Percentiles rank a stretch among this genome's conserved stretches.
Evolutionary conservation across 768 basidiomycete genomes (phyloP).

Genomic region (Boletus vinaceobasis): DNA sequence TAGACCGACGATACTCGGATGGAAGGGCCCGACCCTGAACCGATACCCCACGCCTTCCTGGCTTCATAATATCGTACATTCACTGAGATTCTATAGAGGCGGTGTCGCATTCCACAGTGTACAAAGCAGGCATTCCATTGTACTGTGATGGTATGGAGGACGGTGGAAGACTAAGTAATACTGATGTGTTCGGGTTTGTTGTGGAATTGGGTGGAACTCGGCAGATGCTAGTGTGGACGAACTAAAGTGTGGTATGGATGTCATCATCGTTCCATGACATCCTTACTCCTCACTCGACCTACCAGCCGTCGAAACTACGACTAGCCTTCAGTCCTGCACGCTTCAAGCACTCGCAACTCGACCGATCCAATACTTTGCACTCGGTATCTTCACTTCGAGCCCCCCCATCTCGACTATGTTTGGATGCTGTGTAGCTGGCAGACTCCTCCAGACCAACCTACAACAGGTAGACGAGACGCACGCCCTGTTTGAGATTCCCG

Average conservation of each 20-base stretch:
- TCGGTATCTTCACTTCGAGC: background rate
- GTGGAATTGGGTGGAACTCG: slow-evolving; percentile 6
- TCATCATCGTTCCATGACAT: slow-evolving; percentile 16
- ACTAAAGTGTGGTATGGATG: background rate
- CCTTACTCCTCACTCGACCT: background rate
- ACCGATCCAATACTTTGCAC: background rate
- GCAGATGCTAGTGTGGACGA: slow-evolving; percentile 3
- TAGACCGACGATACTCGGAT: slow-evolving; percentile 7
- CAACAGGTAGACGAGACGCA: slow-evolving; percentile 82
- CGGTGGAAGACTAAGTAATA: background rate
- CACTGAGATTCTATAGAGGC: slow-evolving; percentile 11
- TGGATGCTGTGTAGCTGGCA: slow-evolving; percentile 76
- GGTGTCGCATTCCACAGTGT: slow-evolving; percentile 2
- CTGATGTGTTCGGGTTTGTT: background rate
- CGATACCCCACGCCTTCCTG: slow-evolving; percentile 13
- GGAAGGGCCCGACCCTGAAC: slow-evolving; percentile 4
- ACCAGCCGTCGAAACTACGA: background rate
- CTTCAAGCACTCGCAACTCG: background rate
- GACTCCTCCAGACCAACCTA: slow-evolving; percentile 74
- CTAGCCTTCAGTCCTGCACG: background rate
- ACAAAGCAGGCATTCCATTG: slow-evolving; percentile 3
- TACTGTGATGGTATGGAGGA: background rate
- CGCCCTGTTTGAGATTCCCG: slow-evolving; percentile 70
- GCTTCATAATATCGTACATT: slow-evolving; percentile 8
- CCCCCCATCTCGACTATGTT: slow-evolving; percentile 49